Evolutionary conservation across 495 filamentous ascomycete genomes (phyloP).

Genomic region (Aspergillus heteromorphus): DNA sequence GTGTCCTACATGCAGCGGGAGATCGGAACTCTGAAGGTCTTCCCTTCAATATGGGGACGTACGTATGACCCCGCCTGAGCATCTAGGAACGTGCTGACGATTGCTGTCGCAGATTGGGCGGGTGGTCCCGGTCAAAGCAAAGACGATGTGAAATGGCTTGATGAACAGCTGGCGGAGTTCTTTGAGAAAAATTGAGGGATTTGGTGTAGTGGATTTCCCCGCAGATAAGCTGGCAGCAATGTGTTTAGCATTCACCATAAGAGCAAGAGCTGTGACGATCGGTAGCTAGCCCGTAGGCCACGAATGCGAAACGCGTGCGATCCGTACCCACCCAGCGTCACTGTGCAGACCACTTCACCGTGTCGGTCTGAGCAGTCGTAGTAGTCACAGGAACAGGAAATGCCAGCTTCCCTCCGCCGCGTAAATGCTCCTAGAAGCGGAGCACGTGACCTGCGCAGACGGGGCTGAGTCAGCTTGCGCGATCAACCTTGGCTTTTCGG

Average conservation of each 20-base stretch:
- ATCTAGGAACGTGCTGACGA: conserved; percentile 7
- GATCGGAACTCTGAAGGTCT: conserved; percentile 49
- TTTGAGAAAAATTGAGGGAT: conserved; percentile 23
- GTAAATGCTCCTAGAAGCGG: no score
- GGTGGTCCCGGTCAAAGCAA: conserved; percentile 59
- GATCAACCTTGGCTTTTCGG: neutral
- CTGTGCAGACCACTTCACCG: no score
- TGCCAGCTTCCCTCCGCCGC: no score
- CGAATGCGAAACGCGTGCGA: no score
- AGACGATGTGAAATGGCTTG: conserved; percentile 63
- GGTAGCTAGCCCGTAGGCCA: no score
- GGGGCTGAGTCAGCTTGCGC: neutral
- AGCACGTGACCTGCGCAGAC: no score
- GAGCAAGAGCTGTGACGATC: no score
- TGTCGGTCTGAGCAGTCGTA: no score
- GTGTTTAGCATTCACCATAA: no score
- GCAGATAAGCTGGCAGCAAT: no score
- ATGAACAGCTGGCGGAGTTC: conserved; percentile 50
- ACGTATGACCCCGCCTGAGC: conserved; percentile 24
- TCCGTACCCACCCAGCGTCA: no score
- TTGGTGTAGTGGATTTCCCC: neutral
- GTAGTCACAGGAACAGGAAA: no score
- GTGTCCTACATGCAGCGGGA: conserved; percentile 58
- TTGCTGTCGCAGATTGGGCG: conserved; percentile 40
- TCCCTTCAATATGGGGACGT: conserved; percentile 68